Percentiles rank a stretch among this genome's conserved stretches.
Evolutionary conservation across 2,329 filamentous ascomycete species (phyloP).

Genomic region (Aspergillus uvarum): DNA sequence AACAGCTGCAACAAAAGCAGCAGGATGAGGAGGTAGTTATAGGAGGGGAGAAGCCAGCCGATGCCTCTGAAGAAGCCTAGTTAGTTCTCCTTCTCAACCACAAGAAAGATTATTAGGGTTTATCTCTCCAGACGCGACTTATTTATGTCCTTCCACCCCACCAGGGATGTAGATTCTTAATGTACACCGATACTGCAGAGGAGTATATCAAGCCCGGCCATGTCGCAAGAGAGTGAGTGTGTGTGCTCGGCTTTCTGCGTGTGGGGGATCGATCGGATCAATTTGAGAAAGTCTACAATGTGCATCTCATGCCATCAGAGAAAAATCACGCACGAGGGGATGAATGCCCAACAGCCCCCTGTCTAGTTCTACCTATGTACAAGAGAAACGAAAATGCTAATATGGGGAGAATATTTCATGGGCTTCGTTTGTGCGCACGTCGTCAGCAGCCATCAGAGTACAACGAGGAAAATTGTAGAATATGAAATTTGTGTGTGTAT

Average conservation of each 20-base stretch:
- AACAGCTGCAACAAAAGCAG: conserved; percentile 13
- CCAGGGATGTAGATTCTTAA: too few relatives aligned
- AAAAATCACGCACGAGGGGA: background rate
- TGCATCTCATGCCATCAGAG: background rate
- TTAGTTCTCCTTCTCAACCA: background rate
- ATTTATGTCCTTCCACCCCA: too few relatives aligned
- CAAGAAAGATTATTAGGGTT: too few relatives aligned
- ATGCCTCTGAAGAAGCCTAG: conserved; percentile 5
- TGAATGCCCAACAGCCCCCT: background rate
- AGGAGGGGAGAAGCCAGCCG: background rate
- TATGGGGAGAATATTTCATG: background rate
- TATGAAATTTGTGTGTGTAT: background rate
- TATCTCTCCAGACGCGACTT: too few relatives aligned
- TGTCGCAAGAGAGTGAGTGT: too few relatives aligned
- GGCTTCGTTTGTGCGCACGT: background rate
- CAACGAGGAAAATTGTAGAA: background rate
- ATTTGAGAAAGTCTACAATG: too few relatives aligned
- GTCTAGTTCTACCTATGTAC: conserved; percentile 4
- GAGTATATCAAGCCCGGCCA: too few relatives aligned
- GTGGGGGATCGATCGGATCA: too few relatives aligned
- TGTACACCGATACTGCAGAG: too few relatives aligned
- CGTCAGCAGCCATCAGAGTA: background rate
- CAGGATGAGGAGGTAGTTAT: background rate
- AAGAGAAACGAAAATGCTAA: background rate
- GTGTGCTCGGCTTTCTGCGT: too few relatives aligned